Evolutionary conservation across 371 early-diverging fungal genomes (phyloP), one percentile per base, ranked within the genome.

Genomic region (Mucor piriformis): DNA sequence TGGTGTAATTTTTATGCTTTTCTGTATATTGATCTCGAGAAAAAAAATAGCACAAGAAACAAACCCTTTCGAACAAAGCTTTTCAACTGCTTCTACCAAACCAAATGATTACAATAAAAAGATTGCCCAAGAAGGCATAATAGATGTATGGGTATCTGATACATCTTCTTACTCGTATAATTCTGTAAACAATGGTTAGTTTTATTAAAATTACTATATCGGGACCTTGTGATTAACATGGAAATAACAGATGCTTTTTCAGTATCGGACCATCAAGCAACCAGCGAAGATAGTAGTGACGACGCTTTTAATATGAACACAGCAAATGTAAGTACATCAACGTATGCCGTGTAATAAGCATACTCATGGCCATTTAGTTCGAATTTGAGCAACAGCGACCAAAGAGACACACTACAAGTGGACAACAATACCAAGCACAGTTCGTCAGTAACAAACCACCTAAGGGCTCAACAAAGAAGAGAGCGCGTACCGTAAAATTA

Each of bases 41-140:
- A 18, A 42, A 42, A 2, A 5, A 42, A 42, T 90, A 54, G 87
- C 88, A 62, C 76, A 84, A 59, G 94, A 93, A 59, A 90, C 90
- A 12, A 93, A 93, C 76, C 94, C 92, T 13, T 93, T 93, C 61
- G 94, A 92, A 61, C 85, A 89, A 64, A 90, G 90, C 57, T 93
- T 93, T 62, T 85, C 88, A 6, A 67, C 81, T 16, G 68, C 44
- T 10, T 6, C 49, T 1, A 32, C 11, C 13, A 49, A 49, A 16
- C 15, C 7, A n/a, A 23, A 29, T 37, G 4, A 2, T n/a, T 51
- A 13, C 20, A 21, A 24, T 51, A 18, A 43, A 20, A 55, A 54
- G n/a, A 16, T 54, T 11, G 11, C 18, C 16, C 16, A 23, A 8
- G 24, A 46, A 3, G 25, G 25, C 13, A 46, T 34, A n/a, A 35